A percentile compares a stretch with the other conserved stretches of the same genome.
These are phyloP conservation scores for Piper betle DNA, from an alignment of 164 flowering plant genomes.

Conservation along the genomic window DNA sequence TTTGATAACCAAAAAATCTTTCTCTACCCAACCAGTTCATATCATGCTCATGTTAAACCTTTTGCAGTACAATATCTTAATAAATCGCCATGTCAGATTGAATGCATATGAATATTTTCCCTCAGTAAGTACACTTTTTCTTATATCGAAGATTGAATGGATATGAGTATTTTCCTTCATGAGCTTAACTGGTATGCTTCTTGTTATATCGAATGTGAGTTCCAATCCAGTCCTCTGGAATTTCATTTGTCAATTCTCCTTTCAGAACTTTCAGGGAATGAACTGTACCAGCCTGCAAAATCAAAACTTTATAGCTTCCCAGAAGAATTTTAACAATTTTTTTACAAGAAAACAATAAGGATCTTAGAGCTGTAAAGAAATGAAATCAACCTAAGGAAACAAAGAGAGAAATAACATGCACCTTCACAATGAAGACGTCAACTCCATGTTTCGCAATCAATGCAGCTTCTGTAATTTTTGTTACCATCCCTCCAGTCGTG, in stretches of 20 bases:
- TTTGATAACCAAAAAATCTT: too few relatives aligned
- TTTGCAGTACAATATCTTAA: too few relatives aligned
- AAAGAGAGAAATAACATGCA: slow-evolving; percentile 5
- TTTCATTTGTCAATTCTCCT: slow-evolving; percentile 40
- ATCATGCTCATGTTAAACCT: too few relatives aligned
- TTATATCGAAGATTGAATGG: too few relatives aligned
- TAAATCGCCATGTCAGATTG: too few relatives aligned
- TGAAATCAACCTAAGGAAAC: not conserved
- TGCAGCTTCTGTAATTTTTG: slow-evolving; percentile 92
- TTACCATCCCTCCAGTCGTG: slow-evolving; percentile 95
- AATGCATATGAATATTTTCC: too few relatives aligned
- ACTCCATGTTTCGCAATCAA: slow-evolving; percentile 84
- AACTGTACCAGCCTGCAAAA: slow-evolving; percentile 60
- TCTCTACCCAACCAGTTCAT: too few relatives aligned
- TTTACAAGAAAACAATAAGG: not conserved
- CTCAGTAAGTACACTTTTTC: too few relatives aligned
- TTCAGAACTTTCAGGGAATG: slow-evolving; percentile 60
- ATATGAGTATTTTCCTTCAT: too few relatives aligned
- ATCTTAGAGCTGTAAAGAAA: not conserved
- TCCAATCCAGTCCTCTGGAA: slow-evolving; percentile 90
- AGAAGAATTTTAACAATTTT: not conserved
- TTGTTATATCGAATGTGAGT: slow-evolving; percentile 40
- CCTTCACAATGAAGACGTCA: slow-evolving; percentile 90
- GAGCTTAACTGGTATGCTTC: too few relatives aligned
- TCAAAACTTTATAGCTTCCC: not conserved